phyloP scores from a whole-genome alignment of 2,329 filamentous ascomycete species.

The Pseudogymnoascus sp. region DNA sequence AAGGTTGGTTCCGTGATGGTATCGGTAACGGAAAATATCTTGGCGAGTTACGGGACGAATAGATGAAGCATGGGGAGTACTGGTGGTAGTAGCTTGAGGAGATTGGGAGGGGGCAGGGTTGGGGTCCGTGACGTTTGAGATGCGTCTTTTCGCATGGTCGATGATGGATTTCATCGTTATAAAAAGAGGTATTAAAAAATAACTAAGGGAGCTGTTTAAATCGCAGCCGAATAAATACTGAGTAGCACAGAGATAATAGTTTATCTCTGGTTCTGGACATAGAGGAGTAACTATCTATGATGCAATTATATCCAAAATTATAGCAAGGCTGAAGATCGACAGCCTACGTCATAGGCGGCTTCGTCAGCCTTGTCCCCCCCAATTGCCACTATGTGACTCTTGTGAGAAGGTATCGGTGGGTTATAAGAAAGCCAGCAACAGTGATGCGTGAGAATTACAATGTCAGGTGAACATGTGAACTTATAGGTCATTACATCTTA shows the following conservation, averaged over 20 bases:
- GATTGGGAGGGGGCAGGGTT: conserved; percentile 15
- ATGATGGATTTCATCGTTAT: conserved; percentile 34
- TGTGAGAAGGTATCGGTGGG: background rate
- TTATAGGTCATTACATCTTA: background rate
- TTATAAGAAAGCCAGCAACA: background rate
- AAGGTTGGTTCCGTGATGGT: conserved; percentile 54
- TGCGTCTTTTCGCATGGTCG: conserved; percentile 31
- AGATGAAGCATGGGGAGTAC: conserved; percentile 20
- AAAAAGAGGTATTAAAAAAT: background rate
- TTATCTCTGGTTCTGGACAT: background rate
- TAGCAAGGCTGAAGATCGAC: background rate
- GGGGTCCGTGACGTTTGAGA: conserved; percentile 23
- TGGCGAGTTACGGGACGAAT: conserved; percentile 33
- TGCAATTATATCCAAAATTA: background rate
- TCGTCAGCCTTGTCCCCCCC: background rate
- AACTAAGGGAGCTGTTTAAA: background rate
- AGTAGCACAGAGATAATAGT: background rate
- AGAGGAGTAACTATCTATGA: background rate
- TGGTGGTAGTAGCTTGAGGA: background rate
- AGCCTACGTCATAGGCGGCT: background rate
- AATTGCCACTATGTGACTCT: background rate
- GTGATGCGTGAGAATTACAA: background rate
- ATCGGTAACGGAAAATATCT: conserved; percentile 47
- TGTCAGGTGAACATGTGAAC: background rate
- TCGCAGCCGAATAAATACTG: background rate